Conservation (phyloP, 306 rosid species). For the Urtica urens region DNA sequence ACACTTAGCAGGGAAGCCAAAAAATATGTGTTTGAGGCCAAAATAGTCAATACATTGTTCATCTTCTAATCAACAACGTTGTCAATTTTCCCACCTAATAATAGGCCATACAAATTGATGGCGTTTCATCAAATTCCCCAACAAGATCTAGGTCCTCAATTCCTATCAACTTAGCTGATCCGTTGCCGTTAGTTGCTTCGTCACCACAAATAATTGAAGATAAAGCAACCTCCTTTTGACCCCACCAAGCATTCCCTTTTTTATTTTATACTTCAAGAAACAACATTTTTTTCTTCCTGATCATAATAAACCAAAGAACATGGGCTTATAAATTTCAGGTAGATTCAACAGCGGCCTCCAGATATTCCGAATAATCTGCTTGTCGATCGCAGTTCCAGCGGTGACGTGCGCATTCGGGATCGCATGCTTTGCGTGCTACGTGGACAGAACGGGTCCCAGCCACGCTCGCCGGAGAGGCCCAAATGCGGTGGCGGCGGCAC, state of each 20-base stretch:
- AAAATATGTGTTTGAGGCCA: not conserved
- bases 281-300: no score
- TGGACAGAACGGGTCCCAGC: slow-evolving; percentile 10
- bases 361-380: slow-evolving; percentile 33
- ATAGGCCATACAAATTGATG: not conserved
- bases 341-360: slow-evolving; percentile 6
- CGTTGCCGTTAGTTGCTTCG: not conserved
- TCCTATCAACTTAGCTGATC: slow-evolving; percentile 1
- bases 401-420: slow-evolving; percentile 25
- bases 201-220: not conserved
- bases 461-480: slow-evolving; percentile 1
- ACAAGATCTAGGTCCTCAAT: not conserved
- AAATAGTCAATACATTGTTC: not conserved
- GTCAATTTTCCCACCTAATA: not conserved
- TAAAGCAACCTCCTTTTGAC: not conserved
- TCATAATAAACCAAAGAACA: no score
- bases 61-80: not conserved
- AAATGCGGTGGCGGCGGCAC: slow-evolving; percentile 27
- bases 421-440: slow-evolving; percentile 29
- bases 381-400: slow-evolving; percentile 39
- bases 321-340: no score
- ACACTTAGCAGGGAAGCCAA: not conserved
- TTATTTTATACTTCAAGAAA: no score
- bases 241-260: not conserved
- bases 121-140: not conserved